A percentile compares a stretch with the other conserved stretches of the same genome.
Evolutionary conservation across 1,284 basidiomycete genomes (phyloP).

Genomic region (Irpex lacteus): DNA sequence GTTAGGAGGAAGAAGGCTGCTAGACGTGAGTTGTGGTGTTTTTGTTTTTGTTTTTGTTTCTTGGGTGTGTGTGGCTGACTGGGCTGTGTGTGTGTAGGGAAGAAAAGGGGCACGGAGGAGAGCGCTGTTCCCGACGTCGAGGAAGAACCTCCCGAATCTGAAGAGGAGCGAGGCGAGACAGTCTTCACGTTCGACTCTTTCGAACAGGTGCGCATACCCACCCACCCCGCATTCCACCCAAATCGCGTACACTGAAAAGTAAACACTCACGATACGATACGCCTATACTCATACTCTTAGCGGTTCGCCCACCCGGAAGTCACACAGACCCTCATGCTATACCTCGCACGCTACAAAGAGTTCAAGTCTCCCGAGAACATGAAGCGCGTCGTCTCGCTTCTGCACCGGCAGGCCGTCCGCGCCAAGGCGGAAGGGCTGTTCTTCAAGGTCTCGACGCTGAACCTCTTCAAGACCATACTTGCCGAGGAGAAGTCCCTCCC

Average conservation of each 20-base stretch:
- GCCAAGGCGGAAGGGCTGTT: conserved; percentile 89
- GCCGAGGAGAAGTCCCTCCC: conserved; percentile 76
- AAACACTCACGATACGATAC: not conserved
- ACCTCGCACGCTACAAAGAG: conserved; percentile 79
- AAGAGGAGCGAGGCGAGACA: conserved; percentile 74
- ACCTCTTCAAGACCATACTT: conserved; percentile 82
- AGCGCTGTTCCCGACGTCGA: conserved; percentile 66
- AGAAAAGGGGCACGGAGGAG: conserved; percentile 40
- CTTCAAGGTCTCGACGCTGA: conserved; percentile 65
- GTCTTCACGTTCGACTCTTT: conserved; percentile 88
- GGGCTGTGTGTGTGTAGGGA: conserved; percentile 15
- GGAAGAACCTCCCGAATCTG: conserved; percentile 55
- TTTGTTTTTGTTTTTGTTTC: too few relatives aligned
- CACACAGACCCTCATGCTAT: conserved; percentile 77
- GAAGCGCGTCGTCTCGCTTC: conserved; percentile 80
- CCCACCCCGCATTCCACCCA: conserved; percentile 1
- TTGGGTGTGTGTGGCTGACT: too few relatives aligned
- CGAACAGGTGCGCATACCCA: conserved; percentile 62
- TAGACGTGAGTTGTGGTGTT: conserved; percentile 35
- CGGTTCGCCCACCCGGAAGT: conserved; percentile 86
- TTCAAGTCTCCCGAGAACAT: conserved; percentile 79
- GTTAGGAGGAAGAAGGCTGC: conserved; percentile 64
- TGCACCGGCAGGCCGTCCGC: conserved; percentile 87
- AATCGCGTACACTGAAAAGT: not conserved
- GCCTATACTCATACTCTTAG: conserved; percentile 31